These are phyloP conservation scores for Begonia peltatifolia DNA, from an alignment of 306 rosid genomes.

Conservation along the genomic window DNA sequence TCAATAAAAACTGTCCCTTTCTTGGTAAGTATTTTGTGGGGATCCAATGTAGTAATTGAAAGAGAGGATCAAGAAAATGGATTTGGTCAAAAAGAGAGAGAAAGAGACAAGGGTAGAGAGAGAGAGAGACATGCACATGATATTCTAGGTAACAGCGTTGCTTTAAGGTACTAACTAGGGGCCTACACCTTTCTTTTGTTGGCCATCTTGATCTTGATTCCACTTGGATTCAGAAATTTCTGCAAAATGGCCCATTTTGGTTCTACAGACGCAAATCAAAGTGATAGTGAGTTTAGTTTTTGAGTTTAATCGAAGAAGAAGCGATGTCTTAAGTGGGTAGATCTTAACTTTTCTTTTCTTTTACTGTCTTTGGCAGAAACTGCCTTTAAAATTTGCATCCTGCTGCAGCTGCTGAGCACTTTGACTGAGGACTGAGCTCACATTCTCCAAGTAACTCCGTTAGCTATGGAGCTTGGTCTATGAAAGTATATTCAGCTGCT, in stretches of 20 bases:
- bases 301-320: background rate
- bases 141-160: conserved; percentile 34
- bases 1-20: no score
- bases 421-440: conserved; percentile 8
- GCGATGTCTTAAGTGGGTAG: background rate
- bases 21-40: no score
- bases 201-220: conserved; percentile 19
- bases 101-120: conserved; percentile 17
- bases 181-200: conserved; percentile 27
- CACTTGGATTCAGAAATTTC: conserved; percentile 9
- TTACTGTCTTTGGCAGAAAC: conserved; percentile 12
- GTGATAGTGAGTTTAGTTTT: background rate
- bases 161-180: conserved; percentile 36
- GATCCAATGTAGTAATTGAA: no score
- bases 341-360: conserved; percentile 8
- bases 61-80: conserved; percentile 6
- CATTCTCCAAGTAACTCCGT: no score
- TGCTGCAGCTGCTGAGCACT: background rate
- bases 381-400: conserved; percentile 11
- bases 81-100: conserved; percentile 37
- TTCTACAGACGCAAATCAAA: background rate
- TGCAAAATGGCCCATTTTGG: conserved; percentile 4
- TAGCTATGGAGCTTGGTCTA: no score
- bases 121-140: conserved; percentile 27
- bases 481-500: no score